Base-by-base conservation (phyloP, 2,329 filamentous ascomycete species). In the Aspergillus glaucus region DNA sequence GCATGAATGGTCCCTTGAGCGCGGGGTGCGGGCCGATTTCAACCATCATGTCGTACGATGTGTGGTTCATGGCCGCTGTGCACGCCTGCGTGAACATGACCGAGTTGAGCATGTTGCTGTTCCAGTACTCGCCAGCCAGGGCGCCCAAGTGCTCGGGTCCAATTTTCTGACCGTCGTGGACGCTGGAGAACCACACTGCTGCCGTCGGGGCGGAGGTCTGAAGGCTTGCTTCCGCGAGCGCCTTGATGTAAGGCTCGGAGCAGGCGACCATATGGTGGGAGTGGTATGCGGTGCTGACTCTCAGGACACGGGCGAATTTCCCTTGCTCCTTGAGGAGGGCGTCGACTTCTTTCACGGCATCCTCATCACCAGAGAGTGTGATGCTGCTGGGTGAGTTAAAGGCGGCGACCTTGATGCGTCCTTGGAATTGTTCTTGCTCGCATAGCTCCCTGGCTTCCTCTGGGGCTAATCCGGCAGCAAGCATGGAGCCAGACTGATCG, bases 71-170 rank as follows among this genome's bases (percentile, higher is more conserved):
- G n/a, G 22, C 12, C 10, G 53, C 4, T 2, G 45, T 42, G 3
- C n/a, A 12, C 19, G 62, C 62, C 21, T 60, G 49, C 12, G 55
- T 57, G 53, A 72, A 74, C 2, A 64, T 53, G 3, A 74, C 69
- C 6, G 68, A 47, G 2, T 57, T 56, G 0, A 59, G 46, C 56
- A 74, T 60, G 24, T 73, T 74, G 17, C 64, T 55, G 2, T 59
- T 55, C 68, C 70, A 74, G 50, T 74, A 72, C 3, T 14, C 7
- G 8, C 36, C 36, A 14, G 10, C 12, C 10, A 39, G 36, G 15
- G 14, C 36, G 12, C 17, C 8, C 3, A 17, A 39, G 8, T 39
- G 9, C 8, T n/a, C 14, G 6, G 14, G 14, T 8, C 36, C 17
- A 3, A 12, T 22, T 7, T n/a, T 3, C 12, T 6, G 12, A 26